A percentile compares a stretch with the other conserved stretches of the same genome.
Evolutionary conservation across 768 basidiomycete species (phyloP).

Genomic region (Boletellus ananiceps): DNA sequence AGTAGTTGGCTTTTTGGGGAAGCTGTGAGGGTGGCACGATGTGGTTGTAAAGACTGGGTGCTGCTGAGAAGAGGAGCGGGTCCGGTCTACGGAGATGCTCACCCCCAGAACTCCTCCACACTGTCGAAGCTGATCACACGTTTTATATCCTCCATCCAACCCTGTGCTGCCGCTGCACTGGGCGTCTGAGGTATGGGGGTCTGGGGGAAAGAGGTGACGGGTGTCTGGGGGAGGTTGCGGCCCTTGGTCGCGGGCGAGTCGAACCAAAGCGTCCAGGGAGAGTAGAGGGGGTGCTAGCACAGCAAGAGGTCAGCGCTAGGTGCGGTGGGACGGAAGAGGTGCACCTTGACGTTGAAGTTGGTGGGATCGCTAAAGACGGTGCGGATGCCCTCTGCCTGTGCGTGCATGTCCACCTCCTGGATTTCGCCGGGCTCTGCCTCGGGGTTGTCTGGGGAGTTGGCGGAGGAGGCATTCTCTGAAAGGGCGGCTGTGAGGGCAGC

Average conservation of each 20-base stretch:
- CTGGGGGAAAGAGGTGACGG: conserved; percentile 70
- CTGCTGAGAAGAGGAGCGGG: conserved; percentile 8
- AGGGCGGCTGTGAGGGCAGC: conserved; percentile 74
- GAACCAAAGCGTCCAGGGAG: conserved; percentile 97
- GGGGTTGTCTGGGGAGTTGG: conserved; percentile 29
- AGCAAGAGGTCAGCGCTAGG: conserved; percentile 1
- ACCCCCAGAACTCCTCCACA: conserved; percentile 99
- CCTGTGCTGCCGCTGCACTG: conserved; percentile 66
- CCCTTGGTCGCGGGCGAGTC: conserved; percentile 92
- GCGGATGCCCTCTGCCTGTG: conserved; percentile 75
- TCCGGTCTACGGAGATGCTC: conserved; percentile 27
- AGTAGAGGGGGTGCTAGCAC: conserved; percentile 84
- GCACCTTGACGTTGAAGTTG: conserved; percentile 95
- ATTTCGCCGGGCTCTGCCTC: conserved; percentile 76
- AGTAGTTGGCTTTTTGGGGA: conserved; percentile 97
- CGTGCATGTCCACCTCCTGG: conserved; percentile 81
- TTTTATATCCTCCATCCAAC: conserved; percentile 99
- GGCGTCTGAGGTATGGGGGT: conserved; percentile 74
- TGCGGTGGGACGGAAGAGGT: conserved; percentile 4
- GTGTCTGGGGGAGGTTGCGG: conserved; percentile 82
- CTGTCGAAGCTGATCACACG: conserved; percentile 93
- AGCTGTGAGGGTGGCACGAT: conserved; percentile 92
- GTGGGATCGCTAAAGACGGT: conserved; percentile 92
- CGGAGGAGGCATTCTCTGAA: conserved; percentile 44
- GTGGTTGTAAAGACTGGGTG: conserved; percentile 83